Conservation (phyloP, 441 rosid species). For the Bruguiera hainesii region DNA sequence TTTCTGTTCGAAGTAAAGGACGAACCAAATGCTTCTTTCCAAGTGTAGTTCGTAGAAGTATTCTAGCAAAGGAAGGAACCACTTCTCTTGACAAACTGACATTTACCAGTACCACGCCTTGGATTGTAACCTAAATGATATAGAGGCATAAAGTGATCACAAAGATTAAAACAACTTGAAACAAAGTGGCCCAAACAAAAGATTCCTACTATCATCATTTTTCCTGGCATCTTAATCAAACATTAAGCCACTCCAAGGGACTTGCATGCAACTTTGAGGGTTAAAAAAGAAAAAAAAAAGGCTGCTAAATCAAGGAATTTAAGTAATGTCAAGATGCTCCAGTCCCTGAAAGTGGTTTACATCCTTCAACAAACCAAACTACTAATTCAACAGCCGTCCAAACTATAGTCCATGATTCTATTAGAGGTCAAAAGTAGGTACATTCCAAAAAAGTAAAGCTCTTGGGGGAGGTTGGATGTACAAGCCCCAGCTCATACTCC, state of each 20-base stretch:
- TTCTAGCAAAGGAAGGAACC: slow-evolving; percentile 90
- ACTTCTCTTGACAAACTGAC: slow-evolving; percentile 92
- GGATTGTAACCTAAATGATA: slow-evolving; percentile 46
- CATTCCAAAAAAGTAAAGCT: no score
- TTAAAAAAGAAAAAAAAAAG: background rate
- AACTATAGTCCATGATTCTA: background rate
- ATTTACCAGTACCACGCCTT: slow-evolving; percentile 71
- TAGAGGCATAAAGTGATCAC: slow-evolving; percentile 2
- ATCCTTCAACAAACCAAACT: background rate
- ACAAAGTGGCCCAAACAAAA: background rate
- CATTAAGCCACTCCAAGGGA: background rate
- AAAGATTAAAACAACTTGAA: background rate
- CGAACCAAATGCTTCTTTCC: slow-evolving; percentile 96
- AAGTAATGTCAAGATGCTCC: background rate
- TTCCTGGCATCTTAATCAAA: background rate
- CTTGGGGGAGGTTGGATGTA: no score
- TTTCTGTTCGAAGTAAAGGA: slow-evolving; percentile 81
- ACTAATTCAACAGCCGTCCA: no score
- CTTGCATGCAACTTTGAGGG: background rate
- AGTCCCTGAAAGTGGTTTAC: background rate
- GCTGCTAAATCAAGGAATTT: background rate
- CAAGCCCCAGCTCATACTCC: no score
- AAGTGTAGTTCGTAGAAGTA: slow-evolving; percentile 80
- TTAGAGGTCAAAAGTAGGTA: no score
- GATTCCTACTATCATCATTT: background rate